phyloP scores from a whole-genome alignment of 164 flowering plant species.

The Kalanchoe fedtschenkoi region DNA sequence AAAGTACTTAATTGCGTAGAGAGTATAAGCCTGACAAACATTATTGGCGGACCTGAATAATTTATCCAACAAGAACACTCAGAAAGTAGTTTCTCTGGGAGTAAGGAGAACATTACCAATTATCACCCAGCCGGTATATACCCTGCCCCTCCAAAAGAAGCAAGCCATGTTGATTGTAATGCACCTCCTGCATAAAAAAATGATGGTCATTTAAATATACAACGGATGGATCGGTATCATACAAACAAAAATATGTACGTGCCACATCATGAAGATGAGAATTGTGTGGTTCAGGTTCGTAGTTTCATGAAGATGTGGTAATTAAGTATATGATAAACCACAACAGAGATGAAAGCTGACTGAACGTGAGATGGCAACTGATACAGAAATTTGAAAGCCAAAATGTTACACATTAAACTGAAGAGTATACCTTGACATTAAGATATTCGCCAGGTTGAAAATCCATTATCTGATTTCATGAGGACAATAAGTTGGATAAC shows the following conservation, averaged over 20 bases:
- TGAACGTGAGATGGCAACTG: neutral
- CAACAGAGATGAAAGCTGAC: neutral
- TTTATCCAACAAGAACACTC: neutral
- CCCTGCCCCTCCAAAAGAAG: conserved; percentile 94
- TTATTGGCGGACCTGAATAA: neutral
- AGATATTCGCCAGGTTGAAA: conserved; percentile 95
- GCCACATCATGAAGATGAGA: neutral
- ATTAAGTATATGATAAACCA: neutral
- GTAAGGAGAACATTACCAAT: conserved; percentile 48
- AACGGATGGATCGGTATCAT: neutral
- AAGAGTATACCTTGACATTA: conserved; percentile 68
- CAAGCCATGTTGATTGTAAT: conserved; percentile 96
- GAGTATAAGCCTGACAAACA: neutral
- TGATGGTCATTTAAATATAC: neutral
- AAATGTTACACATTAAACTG: neutral
- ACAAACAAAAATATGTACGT: neutral
- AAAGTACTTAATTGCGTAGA: neutral
- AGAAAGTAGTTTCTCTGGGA: neutral
- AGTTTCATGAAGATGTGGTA: neutral
- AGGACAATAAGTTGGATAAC: neutral
- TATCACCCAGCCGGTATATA: conserved; percentile 86
- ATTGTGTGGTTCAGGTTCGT: neutral
- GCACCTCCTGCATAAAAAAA: conserved; percentile 64
- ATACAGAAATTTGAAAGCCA: neutral
- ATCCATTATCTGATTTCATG: conserved; percentile 87